Conservation (phyloP, 441 rosid genomes). For the Pelargonium exstipulatum region DNA sequence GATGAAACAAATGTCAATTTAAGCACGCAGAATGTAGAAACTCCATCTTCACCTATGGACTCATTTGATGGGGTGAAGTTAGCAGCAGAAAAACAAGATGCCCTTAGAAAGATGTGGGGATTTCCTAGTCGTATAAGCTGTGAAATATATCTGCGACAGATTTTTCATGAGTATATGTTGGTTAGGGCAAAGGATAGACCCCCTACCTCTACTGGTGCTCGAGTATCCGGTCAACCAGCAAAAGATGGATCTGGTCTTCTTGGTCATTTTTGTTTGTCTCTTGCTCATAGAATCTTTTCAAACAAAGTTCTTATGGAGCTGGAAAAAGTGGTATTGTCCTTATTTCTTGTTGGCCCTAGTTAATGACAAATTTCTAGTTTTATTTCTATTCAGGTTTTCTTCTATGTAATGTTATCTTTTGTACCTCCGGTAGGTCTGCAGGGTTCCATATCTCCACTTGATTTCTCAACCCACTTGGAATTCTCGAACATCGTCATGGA, state of each 20-base stretch:
- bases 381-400: constrained; percentile 10
- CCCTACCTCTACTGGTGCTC: constrained; percentile 28
- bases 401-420: constrained; percentile 15
- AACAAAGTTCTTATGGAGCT: constrained; percentile 62
- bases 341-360: constrained; percentile 13
- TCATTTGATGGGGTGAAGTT: constrained; percentile 39
- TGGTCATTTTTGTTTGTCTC: constrained; percentile 76
- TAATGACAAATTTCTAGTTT: not conserved
- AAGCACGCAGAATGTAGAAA: constrained; percentile 31
- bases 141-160: constrained; percentile 76
- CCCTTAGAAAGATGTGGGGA: constrained; percentile 32
- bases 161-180: constrained; percentile 64
- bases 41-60: constrained; percentile 36
- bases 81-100: constrained; percentile 33
- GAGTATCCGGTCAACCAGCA: constrained; percentile 39
- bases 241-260: constrained; percentile 61
- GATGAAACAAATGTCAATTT: constrained; percentile 30
- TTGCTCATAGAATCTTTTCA: constrained; percentile 80
- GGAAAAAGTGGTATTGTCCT: constrained; percentile 65
- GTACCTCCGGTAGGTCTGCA: constrained; percentile 44
- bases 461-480: constrained; percentile 92
- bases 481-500: constrained; percentile 89
- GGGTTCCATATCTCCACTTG: constrained; percentile 82
- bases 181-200: constrained; percentile 43
- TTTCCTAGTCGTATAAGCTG: constrained; percentile 52